Percentiles rank a stretch among this genome's conserved stretches.
Evolutionary conservation across 2,329 filamentous ascomycete genomes (phyloP).

Genomic region (Dothideomycetes sp.): DNA sequence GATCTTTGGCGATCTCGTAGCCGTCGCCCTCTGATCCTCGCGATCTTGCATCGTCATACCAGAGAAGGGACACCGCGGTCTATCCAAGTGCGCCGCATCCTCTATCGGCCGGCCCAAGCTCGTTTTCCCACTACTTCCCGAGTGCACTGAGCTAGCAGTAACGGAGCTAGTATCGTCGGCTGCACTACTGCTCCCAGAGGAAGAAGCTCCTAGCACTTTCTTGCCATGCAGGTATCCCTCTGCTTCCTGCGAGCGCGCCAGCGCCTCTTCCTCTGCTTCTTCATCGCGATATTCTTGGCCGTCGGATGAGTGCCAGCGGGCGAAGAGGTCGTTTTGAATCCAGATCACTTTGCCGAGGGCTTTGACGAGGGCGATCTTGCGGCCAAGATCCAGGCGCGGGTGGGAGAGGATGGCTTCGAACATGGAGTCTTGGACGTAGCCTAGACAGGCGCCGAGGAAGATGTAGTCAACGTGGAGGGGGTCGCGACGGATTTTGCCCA

Average conservation of each 20-base stretch:
- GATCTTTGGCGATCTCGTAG: neutral
- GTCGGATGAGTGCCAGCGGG: constrained; percentile 55
- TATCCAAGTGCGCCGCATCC: constrained; percentile 4
- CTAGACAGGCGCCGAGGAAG: constrained; percentile 61
- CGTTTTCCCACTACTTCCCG: constrained; percentile 5
- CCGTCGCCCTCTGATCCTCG: constrained; percentile 2
- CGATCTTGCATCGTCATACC: constrained; percentile 1
- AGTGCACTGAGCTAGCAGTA: neutral
- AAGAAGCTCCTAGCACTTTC: constrained; percentile 1
- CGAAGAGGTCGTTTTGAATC: constrained; percentile 80
- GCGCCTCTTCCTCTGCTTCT: neutral
- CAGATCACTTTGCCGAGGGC: constrained; percentile 73
- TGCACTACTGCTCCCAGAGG: neutral
- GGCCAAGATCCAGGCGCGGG: constrained; percentile 52
- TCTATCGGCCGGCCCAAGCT: constrained; percentile 7
- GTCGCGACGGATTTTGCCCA: constrained; percentile 60
- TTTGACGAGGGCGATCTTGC: constrained; percentile 63
- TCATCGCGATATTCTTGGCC: constrained; percentile 1
- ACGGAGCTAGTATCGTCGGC: constrained; percentile 1
- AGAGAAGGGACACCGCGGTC: constrained; percentile 4
- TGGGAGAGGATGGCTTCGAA: constrained; percentile 65
- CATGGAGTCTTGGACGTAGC: constrained; percentile 67
- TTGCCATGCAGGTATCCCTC: constrained; percentile 6
- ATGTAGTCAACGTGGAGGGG: constrained; percentile 72
- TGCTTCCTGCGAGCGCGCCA: neutral